Percentiles rank a stretch among this genome's conserved stretches.
phyloP scores from a whole-genome alignment of 2,329 filamentous ascomycete genomes.

The Talaromyces atroroseus region DNA sequence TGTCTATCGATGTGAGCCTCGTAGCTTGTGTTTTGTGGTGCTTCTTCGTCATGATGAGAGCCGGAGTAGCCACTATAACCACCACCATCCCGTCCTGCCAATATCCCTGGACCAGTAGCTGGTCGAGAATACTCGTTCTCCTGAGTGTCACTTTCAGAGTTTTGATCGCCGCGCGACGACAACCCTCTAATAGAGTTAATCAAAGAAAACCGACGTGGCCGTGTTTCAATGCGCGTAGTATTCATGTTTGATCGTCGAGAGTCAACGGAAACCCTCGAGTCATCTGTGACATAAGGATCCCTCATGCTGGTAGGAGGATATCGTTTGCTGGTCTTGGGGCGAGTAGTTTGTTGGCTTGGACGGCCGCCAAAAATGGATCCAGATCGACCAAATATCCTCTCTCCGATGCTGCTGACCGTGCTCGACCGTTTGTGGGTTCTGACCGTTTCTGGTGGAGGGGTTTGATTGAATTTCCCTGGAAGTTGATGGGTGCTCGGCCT shows the following conservation, averaged over 20 bases:
- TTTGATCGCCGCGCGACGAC: constrained; percentile 49
- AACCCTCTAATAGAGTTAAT: constrained; percentile 64
- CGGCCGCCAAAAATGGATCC: constrained; percentile 71
- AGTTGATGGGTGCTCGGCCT: constrained; percentile 56
- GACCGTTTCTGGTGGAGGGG: constrained; percentile 46
- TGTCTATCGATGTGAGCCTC: constrained; percentile 39
- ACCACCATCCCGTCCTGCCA: constrained; percentile 19
- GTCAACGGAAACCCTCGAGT: constrained; percentile 63
- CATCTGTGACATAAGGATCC: constrained; percentile 58
- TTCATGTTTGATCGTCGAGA: constrained; percentile 69
- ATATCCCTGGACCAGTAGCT: constrained; percentile 29
- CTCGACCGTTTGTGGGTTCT: constrained; percentile 62
- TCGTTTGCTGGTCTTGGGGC: constrained; percentile 53
- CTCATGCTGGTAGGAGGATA: constrained; percentile 93
- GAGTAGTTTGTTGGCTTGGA: constrained; percentile 29
- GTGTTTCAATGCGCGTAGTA: constrained; percentile 60
- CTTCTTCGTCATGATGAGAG: constrained; percentile 15
- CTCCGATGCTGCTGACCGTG: constrained; percentile 74
- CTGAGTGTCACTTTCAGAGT: constrained; percentile 42
- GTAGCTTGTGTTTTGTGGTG: constrained; percentile 30
- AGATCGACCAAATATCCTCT: constrained; percentile 77
- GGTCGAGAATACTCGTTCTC: constrained; percentile 24
- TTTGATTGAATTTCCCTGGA: constrained; percentile 53
- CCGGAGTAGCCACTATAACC: constrained; percentile 30
- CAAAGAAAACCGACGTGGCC: constrained; percentile 65